A percentile compares a stretch with the other conserved stretches of the same genome.
Conservation (phyloP, 1,139 yeast species). For the Citeromyces hawaiiensis region DNA sequence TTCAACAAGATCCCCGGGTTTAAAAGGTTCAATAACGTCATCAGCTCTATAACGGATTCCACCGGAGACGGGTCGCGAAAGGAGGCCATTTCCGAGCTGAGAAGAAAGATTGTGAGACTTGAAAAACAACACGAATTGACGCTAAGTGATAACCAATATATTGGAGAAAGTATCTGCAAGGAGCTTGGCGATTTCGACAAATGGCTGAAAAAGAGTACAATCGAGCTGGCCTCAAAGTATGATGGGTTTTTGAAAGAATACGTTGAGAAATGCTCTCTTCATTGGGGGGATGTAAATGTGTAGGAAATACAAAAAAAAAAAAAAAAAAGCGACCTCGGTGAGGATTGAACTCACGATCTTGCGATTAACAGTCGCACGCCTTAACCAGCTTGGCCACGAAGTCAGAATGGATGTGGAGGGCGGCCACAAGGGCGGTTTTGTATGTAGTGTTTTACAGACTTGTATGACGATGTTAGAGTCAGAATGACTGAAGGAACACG, state of each 20-base stretch:
- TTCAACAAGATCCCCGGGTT: constrained; percentile 24
- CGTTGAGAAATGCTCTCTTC: constrained; percentile 10
- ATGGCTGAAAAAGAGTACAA: constrained; percentile 15
- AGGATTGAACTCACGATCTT: constrained; percentile 32
- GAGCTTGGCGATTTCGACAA: constrained; percentile 14
- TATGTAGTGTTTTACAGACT: too few species aligned
- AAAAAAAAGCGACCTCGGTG: constrained; percentile 24
- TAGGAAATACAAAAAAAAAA: neutral
- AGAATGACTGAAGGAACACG: too few species aligned
- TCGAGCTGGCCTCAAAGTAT: constrained; percentile 10
- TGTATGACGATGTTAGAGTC: too few species aligned
- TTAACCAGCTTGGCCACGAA: constrained; percentile 46
- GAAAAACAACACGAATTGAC: constrained; percentile 37
- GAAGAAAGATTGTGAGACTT: constrained; percentile 25
- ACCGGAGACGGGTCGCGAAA: constrained; percentile 43
- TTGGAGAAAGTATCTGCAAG: constrained; percentile 23
- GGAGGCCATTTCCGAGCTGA: constrained; percentile 27
- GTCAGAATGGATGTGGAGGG: constrained; percentile 13
- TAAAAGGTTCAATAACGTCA: constrained; percentile 37
- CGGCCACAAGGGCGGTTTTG: too few species aligned
- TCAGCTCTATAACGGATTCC: constrained; percentile 40
- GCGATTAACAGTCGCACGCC: constrained; percentile 43
- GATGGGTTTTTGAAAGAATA: constrained; percentile 11
- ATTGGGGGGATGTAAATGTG: constrained; percentile 11
- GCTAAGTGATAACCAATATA: constrained; percentile 28